A percentile compares a stretch with the other conserved stretches of the same genome.
Evolutionary conservation across 2,329 filamentous ascomycete genomes (phyloP).

Genomic region (Colletotrichum cordylinicola): DNA sequence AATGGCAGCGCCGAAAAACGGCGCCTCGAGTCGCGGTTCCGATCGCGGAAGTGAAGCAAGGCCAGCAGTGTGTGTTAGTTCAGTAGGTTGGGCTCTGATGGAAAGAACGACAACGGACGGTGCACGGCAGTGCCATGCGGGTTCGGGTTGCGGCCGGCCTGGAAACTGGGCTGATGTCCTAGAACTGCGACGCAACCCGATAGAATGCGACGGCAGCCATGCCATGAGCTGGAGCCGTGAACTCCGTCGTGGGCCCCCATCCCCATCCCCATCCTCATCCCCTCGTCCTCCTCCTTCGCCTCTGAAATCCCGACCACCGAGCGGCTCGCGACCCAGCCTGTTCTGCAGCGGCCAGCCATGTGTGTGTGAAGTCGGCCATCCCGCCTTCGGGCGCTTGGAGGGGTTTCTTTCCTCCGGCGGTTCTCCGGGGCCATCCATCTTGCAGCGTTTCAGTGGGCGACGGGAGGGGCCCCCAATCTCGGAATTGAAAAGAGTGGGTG

Average conservation of each 20-base stretch:
- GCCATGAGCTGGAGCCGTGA: not conserved
- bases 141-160: not conserved
- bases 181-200: conserved; percentile 12
- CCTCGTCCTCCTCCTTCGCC: not conserved
- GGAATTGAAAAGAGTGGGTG: not conserved
- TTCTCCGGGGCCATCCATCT: conserved; percentile 14
- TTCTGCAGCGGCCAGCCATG: not conserved
- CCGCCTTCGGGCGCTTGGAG: not conserved
- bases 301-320: not conserved
- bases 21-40: conserved; percentile 14
- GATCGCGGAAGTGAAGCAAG: conserved; percentile 6
- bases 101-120: not conserved
- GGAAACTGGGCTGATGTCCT: not conserved
- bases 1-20: not conserved
- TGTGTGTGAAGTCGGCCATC: not conserved
- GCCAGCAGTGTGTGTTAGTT: not conserved
- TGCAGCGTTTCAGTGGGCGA: conserved; percentile 4
- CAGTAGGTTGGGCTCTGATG: not conserved
- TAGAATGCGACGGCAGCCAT: conserved; percentile 9
- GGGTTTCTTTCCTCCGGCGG: conserved; percentile 6
- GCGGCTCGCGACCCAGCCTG: not conserved
- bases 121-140: not conserved
- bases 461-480: conserved; percentile 1
- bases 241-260: not conserved
- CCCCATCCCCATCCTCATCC: not conserved